Evolutionary conservation across 2,329 filamentous ascomycete genomes (phyloP), one percentile per base, ranked within the genome.

Genomic region (Neopestalotiopsis clavispora): DNA sequence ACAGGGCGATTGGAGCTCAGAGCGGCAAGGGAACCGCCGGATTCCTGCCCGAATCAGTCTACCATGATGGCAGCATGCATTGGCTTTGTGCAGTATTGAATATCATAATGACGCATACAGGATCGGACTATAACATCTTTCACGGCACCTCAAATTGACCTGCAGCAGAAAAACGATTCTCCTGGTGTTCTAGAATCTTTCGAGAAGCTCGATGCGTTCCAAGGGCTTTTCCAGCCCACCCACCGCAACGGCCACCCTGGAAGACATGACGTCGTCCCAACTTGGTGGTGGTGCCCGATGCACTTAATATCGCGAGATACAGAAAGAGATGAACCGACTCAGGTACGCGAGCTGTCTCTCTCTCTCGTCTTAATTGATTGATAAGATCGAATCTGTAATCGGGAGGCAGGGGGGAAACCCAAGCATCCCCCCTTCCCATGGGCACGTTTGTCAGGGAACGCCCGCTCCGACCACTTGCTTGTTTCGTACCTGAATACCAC

Each of bases 141-240:
- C 28, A 7, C 34, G 59, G 59, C 32, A 62, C 32, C 28, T 62
- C 30, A 62, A 34, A 59, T 23, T 34, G 57, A n/a, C 23, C 57
- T 59, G 23, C 23, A 30, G 23, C 13, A 14, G 57, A 52, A 20
- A 17, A 52, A 20, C 45, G 10, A 12, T 59, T 59, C 57, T 59
- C 23, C 57, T 28, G 23, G 14, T 38, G n/a, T 62, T 64, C 61
- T 64, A 64, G 40, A 64, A 49, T 52, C 13, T 64, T 64, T 64
- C 38, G 61, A 64, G 40, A 64, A 64, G 61, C 61, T 64, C 61
- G 34, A 23, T 45, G 13, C 28, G 30, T 23, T 28, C 32, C 14
- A 28, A 28, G n/a, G 57, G 23, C 23, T 28, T 5, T 60, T 23
- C 20, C 28, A 14, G 3, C 30, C 34, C 34, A 20, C 30, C 34